A percentile compares a stretch with the other conserved stretches of the same genome.
Evolutionary conservation across 768 basidiomycete genomes (phyloP).

Genomic region (Tricholoma saponaceum): DNA sequence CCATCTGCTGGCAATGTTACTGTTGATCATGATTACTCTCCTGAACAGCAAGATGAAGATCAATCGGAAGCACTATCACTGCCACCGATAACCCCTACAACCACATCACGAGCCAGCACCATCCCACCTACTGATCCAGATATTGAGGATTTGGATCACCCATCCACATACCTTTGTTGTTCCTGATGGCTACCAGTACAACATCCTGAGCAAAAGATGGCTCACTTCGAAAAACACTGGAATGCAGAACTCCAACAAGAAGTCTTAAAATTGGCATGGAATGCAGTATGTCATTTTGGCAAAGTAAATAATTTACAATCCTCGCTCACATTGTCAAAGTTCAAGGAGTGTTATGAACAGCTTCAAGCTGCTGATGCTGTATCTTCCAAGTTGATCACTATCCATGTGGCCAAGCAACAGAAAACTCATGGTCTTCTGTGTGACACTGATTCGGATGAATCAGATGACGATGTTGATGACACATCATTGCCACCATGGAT

Average conservation of each 20-base stretch:
- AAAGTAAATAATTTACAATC: too few relatives aligned
- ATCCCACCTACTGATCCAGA: background rate
- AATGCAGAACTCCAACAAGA: background rate
- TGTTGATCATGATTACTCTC: background rate
- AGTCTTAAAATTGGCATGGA: background rate
- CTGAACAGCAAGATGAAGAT: background rate
- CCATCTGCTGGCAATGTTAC: too few relatives aligned
- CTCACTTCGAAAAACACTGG: background rate
- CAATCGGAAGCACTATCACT: background rate
- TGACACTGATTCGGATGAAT: too few relatives aligned
- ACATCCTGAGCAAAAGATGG: background rate
- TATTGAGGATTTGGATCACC: background rate
- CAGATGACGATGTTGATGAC: too few relatives aligned
- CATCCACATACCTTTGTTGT: background rate
- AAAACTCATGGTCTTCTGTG: too few relatives aligned
- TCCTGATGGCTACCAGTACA: background rate
- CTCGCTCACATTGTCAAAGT: too few relatives aligned
- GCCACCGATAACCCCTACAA: background rate
- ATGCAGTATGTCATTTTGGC: background rate
- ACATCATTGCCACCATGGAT: constrained; percentile 11
- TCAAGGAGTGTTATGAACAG: too few relatives aligned
- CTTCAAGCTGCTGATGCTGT: too few relatives aligned
- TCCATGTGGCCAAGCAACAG: too few relatives aligned
- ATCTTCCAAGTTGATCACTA: too few relatives aligned
- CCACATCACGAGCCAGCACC: background rate